Evolutionary conservation across 345 rosid genomes (phyloP).

Genomic region (Microthlaspi erraticum): DNA sequence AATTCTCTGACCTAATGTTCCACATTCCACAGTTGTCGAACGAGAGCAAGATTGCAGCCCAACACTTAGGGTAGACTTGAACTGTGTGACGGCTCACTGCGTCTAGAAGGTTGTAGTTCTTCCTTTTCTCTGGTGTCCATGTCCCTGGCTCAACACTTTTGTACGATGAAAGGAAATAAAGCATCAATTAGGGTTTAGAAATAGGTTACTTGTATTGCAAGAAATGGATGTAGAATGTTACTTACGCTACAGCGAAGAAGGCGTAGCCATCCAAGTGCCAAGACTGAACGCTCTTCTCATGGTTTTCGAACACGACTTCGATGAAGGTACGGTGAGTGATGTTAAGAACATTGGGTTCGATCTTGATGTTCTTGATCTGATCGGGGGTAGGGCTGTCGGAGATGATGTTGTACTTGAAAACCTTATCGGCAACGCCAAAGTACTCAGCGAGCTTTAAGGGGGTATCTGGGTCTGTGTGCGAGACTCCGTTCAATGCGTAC

Average conservation of each 20-base stretch:
- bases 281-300: conserved; percentile 66
- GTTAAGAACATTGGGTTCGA: conserved; percentile 59
- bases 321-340: conserved; percentile 69
- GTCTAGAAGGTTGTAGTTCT: conserved; percentile 73
- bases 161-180: background rate
- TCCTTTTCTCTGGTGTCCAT: conserved; percentile 84
- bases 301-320: conserved; percentile 78
- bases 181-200: background rate
- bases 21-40: conserved; percentile 95
- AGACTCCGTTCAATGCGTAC: conserved; percentile 62
- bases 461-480: conserved; percentile 57
- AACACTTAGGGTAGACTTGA: conserved; percentile 81
- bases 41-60: conserved; percentile 81
- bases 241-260: conserved; percentile 86
- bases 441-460: conserved; percentile 74
- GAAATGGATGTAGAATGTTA: conserved; percentile 11
- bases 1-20: conserved; percentile 73
- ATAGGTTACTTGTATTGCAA: background rate
- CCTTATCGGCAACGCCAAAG: conserved; percentile 50
- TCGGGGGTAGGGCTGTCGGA: conserved; percentile 48
- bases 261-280: conserved; percentile 77
- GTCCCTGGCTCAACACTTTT: conserved; percentile 74
- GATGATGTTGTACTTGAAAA: conserved; percentile 61
- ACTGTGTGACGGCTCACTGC: conserved; percentile 84
- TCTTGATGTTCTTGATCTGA: conserved; percentile 23